Evolutionary conservation across 139 green algal genomes (phyloP), one percentile per base, ranked within the genome.

Genomic region (Mesostigma viride): DNA sequence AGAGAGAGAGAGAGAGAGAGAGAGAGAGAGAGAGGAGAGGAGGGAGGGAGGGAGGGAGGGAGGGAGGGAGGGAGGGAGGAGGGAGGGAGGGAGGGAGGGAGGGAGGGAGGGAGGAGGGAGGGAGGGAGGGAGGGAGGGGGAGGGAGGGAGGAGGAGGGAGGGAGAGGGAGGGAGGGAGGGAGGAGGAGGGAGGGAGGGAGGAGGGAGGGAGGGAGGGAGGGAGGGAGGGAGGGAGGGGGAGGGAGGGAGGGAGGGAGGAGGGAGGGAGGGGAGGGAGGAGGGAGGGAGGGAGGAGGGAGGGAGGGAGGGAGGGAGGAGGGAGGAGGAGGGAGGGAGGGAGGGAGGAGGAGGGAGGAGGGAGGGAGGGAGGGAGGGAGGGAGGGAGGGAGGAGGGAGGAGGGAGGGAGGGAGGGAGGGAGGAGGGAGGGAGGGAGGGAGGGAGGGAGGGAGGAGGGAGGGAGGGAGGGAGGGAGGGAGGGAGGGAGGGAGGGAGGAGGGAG

Each of bases 1-100:
- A 59, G 48, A 59, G 48, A 59, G 48, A 59, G 48, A 59, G 48
- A 59, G 48, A 59, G 48, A 59, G 48, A 59, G 48, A 59, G 48
- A 59, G 48, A 59, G 48, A 59, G 48, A 59, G 48, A 59, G 48
- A 59, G 48, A 59, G 48, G 28, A n/a, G 28, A n/a, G 28, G 17
- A 59, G 48, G 28, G 48, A 59, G 48, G 17, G 48, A 26, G 17
- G 28, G 48, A 59, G 48, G 28, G 48, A 59, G 48, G 28, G 48
- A 59, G 48, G 28, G 48, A 59, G 48, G 28, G 48, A 59, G 8
- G 28, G 48, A 59, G 17, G 28, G 48, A 59, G 48, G 28, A n/a
- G 28, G 48, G 28, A n/a, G 28, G 48, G 28, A n/a, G 28, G 48
- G 28, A n/a, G 28, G 48, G 28, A n/a, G 28, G 48, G 28, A n/a